Percentiles rank a stretch among this genome's conserved stretches.
Evolutionary conservation across 1,284 basidiomycete species (phyloP).

Genomic region (Sanguinoderma infundibulare): DNA sequence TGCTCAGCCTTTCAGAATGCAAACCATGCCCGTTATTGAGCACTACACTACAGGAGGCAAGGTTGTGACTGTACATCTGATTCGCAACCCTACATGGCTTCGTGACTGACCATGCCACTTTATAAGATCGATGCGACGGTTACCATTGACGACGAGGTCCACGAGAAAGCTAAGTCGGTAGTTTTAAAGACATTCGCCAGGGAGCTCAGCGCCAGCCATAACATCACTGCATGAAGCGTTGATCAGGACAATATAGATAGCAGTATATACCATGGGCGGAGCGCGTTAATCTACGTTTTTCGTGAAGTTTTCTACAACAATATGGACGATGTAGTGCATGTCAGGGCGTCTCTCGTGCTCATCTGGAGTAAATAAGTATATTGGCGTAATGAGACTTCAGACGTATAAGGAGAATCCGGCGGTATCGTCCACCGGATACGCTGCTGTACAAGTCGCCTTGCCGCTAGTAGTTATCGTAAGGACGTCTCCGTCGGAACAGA

Average conservation of each 20-base stretch:
- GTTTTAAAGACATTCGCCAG: conserved; percentile 48
- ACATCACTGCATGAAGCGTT: conserved; percentile 31
- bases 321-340: too few relatives aligned
- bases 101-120: background rate
- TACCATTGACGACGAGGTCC: conserved; percentile 77
- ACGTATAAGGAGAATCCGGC: conserved; percentile 52
- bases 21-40: conserved; percentile 96
- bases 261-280: conserved; percentile 1
- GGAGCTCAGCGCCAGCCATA: conserved; percentile 28
- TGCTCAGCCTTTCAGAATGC: conserved; percentile 58
- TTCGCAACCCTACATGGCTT: background rate
- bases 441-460: conserved; percentile 51
- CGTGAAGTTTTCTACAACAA: too few relatives aligned
- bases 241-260: conserved; percentile 14
- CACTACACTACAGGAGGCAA: conserved; percentile 77
- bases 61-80: conserved; percentile 74
- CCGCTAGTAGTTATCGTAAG: conserved; percentile 60
- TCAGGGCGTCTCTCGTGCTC: too few relatives aligned
- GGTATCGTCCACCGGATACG: conserved; percentile 36
- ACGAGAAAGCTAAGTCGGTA: conserved; percentile 61
- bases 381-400: conserved; percentile 22
- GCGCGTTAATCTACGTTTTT: too few relatives aligned
- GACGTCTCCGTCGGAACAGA: conserved; percentile 80
- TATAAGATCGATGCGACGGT: conserved; percentile 78
- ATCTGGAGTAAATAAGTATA: background rate